Evolutionary conservation across 164 flowering plant species (phyloP).

Genomic region (Magnolia officinalis): DNA sequence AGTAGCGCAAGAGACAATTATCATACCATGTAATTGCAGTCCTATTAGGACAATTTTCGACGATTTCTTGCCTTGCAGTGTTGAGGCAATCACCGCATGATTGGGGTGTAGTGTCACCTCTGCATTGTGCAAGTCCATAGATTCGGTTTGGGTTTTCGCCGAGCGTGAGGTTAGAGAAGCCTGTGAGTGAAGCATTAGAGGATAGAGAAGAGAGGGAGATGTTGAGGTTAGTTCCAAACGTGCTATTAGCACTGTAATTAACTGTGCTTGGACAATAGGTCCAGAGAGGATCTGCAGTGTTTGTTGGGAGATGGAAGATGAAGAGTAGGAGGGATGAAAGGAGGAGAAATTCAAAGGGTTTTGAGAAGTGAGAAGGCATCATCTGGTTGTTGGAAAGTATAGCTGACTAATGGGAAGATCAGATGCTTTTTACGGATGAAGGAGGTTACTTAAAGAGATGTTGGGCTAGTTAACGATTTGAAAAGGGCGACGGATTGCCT

Average conservation of each 20-base stretch:
- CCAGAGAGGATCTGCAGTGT: neutral
- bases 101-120: constrained; percentile 3
- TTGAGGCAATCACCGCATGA: constrained; percentile 19
- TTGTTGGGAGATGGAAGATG: neutral
- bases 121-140: constrained; percentile 32
- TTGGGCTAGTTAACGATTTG: too few species aligned
- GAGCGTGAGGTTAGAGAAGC: constrained; percentile 13
- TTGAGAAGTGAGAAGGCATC: too few species aligned
- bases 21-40: constrained; percentile 35
- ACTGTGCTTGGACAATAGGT: neutral
- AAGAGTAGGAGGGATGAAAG: neutral
- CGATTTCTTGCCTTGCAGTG: constrained; percentile 10
- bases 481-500: too few species aligned
- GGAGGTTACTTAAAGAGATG: too few species aligned
- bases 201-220: constrained; percentile 10
- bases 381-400: too few species aligned
- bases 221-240: constrained; percentile 19
- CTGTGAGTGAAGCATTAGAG: constrained; percentile 15
- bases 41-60: constrained; percentile 18
- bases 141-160: constrained; percentile 20
- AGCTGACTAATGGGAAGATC: too few species aligned
- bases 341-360: neutral
- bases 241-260: constrained; percentile 6
- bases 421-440: too few species aligned
- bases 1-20: constrained; percentile 29